A percentile compares a stretch with the other conserved stretches of the same genome.
phyloP scores from a whole-genome alignment of 805 yeast species.

The Starmerella etchellsii region DNA sequence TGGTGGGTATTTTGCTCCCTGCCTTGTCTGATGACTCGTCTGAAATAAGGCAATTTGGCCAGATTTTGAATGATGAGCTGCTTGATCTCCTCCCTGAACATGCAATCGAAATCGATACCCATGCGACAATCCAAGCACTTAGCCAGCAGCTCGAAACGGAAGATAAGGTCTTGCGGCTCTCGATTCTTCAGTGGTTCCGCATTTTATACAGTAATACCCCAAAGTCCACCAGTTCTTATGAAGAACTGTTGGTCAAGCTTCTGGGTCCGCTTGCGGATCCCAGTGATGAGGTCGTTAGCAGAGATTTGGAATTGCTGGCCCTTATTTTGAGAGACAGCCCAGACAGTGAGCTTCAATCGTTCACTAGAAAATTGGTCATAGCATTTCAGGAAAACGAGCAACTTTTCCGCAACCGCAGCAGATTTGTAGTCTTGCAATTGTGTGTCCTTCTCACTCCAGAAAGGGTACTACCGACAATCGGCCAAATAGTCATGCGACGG shows the following conservation, averaged over 20 bases:
- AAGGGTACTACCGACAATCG: slow-evolving; percentile 65
- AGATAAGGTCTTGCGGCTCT: slow-evolving; percentile 68
- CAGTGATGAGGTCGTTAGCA: slow-evolving; percentile 63
- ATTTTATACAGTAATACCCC: slow-evolving; percentile 42
- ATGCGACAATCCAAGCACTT: slow-evolving; percentile 55
- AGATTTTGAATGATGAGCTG: slow-evolving; percentile 42
- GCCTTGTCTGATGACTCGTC: slow-evolving; percentile 43
- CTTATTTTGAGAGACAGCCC: slow-evolving; percentile 59
- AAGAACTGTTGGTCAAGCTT: slow-evolving; percentile 30
- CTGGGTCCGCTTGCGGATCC: slow-evolving; percentile 63
- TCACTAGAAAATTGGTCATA: slow-evolving; percentile 56
- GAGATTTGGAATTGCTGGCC: slow-evolving; percentile 58
- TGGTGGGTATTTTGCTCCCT: slow-evolving; percentile 55
- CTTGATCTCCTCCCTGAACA: slow-evolving; percentile 38
- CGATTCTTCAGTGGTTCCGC: slow-evolving; percentile 80
- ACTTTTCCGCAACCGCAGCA: slow-evolving; percentile 58
- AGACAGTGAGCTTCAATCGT: slow-evolving; percentile 61
- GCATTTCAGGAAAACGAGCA: slow-evolving; percentile 60
- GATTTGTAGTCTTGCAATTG: slow-evolving; percentile 68
- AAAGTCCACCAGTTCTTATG: slow-evolving; percentile 41
- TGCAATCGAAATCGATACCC: slow-evolving; percentile 32
- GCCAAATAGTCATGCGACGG: slow-evolving; percentile 43
- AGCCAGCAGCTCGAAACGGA: slow-evolving; percentile 61
- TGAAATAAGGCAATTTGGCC: slow-evolving; percentile 41
- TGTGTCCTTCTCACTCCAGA: slow-evolving; percentile 74